Evolutionary conservation across 805 yeast species (phyloP), one percentile per base, ranked within the genome.

Genomic region (Ogataea allantospora): DNA sequence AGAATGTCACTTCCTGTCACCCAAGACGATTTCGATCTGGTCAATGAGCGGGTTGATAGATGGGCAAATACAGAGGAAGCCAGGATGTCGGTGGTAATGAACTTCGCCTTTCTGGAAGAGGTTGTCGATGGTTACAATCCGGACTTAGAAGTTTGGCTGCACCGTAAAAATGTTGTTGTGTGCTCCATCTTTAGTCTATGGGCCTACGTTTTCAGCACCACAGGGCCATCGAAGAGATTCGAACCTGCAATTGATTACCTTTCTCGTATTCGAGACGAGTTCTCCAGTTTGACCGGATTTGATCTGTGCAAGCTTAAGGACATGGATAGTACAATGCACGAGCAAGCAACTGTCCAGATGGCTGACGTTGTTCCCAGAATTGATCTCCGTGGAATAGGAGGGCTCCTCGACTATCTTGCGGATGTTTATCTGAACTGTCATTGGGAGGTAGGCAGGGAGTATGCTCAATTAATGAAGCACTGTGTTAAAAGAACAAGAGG

Each of bases 1-100:
- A 71, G 85, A 47, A 77, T 80, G 77, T 81, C 76, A 49, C 83
- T 77, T 17, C 65, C 65, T n/a, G 72, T 79, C 11, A 70, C 73
- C 8, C 61, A 58, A 4, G 59, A 67, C 4, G 85, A 80, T 47
- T 78, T 70, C 52, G 69, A 69, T 13, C 53, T 64, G 3, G 77
- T 73, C 4, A 66, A 64, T 6, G 56, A 57, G 9, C 66, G 77
- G 46, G 64, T 82, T 15, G 58, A 59, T 20, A 69, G 63, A 37
- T 75, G 83, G 78, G 64, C 77, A 3, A 49, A 47, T 3, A 57
- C 67, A 9, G 27, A 51, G 2, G 60, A 60, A 30, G 83, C 80
- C 7, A 63, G 68, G 37, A 55, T 73, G 6, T 64, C 76, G 15
- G 74, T 70, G 3, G 60, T 78, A 16, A 78, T 79, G 53, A 79